phyloP scores from a whole-genome alignment of 2,329 filamentous ascomycete species.

The Fusarium nurragi region DNA sequence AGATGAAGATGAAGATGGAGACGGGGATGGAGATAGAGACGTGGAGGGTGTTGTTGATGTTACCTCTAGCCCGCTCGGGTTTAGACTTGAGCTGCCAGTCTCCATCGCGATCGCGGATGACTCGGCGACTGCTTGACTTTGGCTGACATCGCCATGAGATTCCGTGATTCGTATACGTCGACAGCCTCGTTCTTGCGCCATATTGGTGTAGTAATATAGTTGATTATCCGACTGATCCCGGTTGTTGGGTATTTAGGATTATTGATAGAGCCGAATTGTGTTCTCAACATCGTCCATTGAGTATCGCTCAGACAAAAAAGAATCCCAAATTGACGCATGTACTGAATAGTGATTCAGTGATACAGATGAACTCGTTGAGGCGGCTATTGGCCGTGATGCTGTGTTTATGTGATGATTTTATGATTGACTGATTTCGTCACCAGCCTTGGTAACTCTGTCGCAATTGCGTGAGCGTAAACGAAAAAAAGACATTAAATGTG shows the following conservation, averaged over 20 bases:
- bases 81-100: constrained; percentile 29
- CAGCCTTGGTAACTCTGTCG: background rate
- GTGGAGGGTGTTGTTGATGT: constrained; percentile 5
- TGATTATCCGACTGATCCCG: background rate
- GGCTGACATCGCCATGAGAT: background rate
- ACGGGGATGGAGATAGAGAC: background rate
- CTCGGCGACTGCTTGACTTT: constrained; percentile 16
- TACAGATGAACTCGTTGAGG: background rate
- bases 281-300: background rate
- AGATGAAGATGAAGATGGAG: background rate
- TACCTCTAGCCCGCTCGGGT: constrained; percentile 37
- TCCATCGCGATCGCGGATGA: background rate
- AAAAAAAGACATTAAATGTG: background rate
- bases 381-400: background rate
- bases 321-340: background rate
- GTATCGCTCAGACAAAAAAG: background rate
- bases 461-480: background rate
- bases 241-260: background rate
- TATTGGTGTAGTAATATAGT: constrained; percentile 1
- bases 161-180: constrained; percentile 12
- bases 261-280: background rate
- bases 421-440: constrained; percentile 4
- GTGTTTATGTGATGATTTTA: background rate
- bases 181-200: constrained; percentile 11
- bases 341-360: background rate